Evolutionary conservation across 139 green algal species (phyloP), one percentile per base, ranked within the genome.

Genomic region (Chlorella sorokiniana): DNA sequence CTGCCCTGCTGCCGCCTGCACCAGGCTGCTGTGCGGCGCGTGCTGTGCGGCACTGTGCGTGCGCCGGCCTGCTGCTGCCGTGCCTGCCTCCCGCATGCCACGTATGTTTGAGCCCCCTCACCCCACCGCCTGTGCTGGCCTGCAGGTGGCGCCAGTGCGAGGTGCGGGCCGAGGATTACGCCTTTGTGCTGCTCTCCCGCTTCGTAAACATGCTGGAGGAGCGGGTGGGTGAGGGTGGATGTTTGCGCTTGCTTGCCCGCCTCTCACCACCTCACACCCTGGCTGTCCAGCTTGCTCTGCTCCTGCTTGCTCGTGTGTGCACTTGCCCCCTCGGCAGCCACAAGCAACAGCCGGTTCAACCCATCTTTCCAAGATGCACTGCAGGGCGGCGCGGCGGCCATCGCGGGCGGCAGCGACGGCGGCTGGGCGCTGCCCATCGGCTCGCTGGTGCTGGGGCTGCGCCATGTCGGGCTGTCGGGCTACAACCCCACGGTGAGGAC

Each of bases 91-190:
- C 68, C 38, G 10, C 20, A 35, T 59, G 11, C 18, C 56, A 10
- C 35, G 22, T 22, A n/a, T 25, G 25, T 61, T 9, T 41, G 4
- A 9, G 23, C 44, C 31, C 61, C 2, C 59, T 3, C 61, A 14
- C 25, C 41, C 29, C n/a, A 23, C 25, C 29, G 18, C 38, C 22
- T 41, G 8, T 3, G 5, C 59, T 33, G 29, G 22, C 7, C 2
- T 14, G 51, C 79, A 84, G 79, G 69, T 97, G 91, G 92, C 89
- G 96, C 6, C 91, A 99, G 83, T 86, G 90, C 4, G 96, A 99
- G 85, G 91, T 98, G 61, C 84, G 92, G 0, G 84, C 93, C 0
- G 96, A 99, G 88, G 94, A 99, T 74, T 98, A 96, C 79, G 79
- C 85, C 3, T 99, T 99, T 82, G 94, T 98, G 61, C 86, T 98